Conservation (phyloP, 2,329 filamentous ascomycete genomes). For the Botryotinia calthae region DNA sequence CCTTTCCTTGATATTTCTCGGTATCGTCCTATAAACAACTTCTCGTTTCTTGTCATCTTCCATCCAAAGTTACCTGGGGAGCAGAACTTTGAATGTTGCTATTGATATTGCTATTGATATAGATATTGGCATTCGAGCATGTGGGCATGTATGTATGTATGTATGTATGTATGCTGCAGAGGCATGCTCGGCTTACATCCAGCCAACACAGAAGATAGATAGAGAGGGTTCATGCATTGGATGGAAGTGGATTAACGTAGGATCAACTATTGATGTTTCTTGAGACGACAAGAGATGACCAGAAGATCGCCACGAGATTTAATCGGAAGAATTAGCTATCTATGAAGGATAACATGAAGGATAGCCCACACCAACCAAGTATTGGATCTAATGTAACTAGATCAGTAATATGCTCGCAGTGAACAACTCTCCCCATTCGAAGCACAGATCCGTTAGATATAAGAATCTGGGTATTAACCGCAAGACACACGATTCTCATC, state of each 20-base stretch:
- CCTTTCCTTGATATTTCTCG: slow-evolving; percentile 2
- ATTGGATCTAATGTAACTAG: neutral
- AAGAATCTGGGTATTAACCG: neutral
- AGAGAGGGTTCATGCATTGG: neutral
- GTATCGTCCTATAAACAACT: neutral
- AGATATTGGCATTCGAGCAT: neutral
- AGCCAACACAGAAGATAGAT: neutral
- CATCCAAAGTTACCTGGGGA: neutral
- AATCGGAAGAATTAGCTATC: neutral
- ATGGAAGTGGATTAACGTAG: slow-evolving; percentile 14
- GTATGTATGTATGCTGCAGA: neutral
- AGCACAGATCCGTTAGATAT: neutral
- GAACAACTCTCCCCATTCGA: neutral
- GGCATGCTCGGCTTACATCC: slow-evolving; percentile 8
- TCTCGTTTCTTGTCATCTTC: neutral
- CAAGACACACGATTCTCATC: neutral
- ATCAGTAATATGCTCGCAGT: neutral
- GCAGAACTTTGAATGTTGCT: neutral
- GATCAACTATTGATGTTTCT: slow-evolving; percentile 9
- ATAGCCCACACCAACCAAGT: neutral
- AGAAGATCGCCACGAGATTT: neutral
- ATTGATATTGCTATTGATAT: neutral
- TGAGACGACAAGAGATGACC: neutral
- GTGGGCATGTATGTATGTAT: neutral
- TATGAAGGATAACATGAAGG: neutral